phyloP scores from a whole-genome alignment of 1,139 yeast genomes.

The Candida glucosophila region DNA sequence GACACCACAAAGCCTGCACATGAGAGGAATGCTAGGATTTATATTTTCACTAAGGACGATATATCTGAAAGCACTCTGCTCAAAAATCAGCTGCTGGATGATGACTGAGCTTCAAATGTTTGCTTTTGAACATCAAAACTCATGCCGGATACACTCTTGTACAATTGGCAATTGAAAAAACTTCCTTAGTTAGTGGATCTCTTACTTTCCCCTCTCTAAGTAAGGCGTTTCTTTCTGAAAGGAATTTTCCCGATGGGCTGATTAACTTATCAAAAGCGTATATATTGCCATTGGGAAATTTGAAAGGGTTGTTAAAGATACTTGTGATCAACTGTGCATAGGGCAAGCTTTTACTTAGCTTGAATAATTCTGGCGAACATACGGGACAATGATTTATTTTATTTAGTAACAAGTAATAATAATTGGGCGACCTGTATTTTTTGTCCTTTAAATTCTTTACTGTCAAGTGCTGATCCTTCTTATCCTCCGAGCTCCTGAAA shows the following conservation, averaged over 20 bases:
- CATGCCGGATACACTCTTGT: conserved; percentile 69
- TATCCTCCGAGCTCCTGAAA: too few relatives aligned
- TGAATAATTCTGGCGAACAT: conserved; percentile 63
- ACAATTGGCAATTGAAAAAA: conserved; percentile 43
- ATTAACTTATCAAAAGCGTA: conserved; percentile 59
- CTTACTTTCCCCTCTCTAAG: conserved; percentile 35
- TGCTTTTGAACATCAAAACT: too few relatives aligned
- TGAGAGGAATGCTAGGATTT: conserved; percentile 69
- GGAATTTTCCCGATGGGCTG: conserved; percentile 20
- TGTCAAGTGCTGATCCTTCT: conserved; percentile 7
- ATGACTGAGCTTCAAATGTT: too few relatives aligned
- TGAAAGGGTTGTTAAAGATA: conserved; percentile 69
- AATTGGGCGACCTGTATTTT: conserved; percentile 31
- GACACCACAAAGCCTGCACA: conserved; percentile 73
- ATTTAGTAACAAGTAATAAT: conserved; percentile 26
- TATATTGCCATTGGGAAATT: conserved; percentile 74
- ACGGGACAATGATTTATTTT: conserved; percentile 65
- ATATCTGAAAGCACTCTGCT: too few relatives aligned
- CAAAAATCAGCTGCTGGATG: too few relatives aligned
- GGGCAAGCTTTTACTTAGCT: conserved; percentile 54
- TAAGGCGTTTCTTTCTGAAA: conserved; percentile 21
- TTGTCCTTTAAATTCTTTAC: conserved; percentile 10
- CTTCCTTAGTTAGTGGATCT: conserved; percentile 66
- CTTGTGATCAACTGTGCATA: conserved; percentile 72
- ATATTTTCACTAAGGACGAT: conserved; percentile 69